Evolutionary conservation across 176 grass and related monocot species (phyloP), one percentile per base, ranked within the genome.

Genomic region (Phyllostachys edulis): DNA sequence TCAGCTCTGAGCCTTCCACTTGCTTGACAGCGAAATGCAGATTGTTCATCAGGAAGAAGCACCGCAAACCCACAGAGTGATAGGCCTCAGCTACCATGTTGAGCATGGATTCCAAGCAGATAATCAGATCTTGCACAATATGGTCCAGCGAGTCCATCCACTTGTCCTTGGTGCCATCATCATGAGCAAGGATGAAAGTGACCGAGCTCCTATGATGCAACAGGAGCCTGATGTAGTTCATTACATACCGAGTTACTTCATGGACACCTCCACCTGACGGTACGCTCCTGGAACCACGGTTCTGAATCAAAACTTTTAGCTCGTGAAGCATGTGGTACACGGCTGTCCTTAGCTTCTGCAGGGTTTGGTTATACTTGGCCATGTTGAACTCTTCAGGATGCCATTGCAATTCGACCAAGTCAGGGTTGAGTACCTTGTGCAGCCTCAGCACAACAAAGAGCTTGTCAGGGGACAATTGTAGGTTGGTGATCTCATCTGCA

Each of bases 31-130:
- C 27, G n/a, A 70, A 82, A 51, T 42, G 66, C 54, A 56, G 40
- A 42, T 82, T 82, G 55, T 82, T 82, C 80, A 82, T 69, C 50
- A 82, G 39, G 49, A 71, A 82, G 54, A 82, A 70, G 36, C 40
- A 82, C 20, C 34, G 80, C 34, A 82, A 59, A 56, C 66, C 67
- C 26, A 5, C 50, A 82, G 47, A 20, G 21, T 69, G 65, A 60
- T 82, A 71, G 54, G 69, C 46, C 54, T 82, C 41, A 5, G 80
- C n/a, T 29, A 56, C 69, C 56, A 41, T 67, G 6, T 61, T 38
- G 27, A 82, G 52, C 11, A 59, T 82, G 8, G 51, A 70, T 24
- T 82, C 80, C 67, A 82, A n/a, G 24, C 37, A 56, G 2, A 51
- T 56, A 3, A 71, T 71, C 64, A 82, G 34, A 12, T 36, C 51